Conservation (phyloP, 169 alveolate genomes). For the Cryptosporidium andersoni region DNA sequence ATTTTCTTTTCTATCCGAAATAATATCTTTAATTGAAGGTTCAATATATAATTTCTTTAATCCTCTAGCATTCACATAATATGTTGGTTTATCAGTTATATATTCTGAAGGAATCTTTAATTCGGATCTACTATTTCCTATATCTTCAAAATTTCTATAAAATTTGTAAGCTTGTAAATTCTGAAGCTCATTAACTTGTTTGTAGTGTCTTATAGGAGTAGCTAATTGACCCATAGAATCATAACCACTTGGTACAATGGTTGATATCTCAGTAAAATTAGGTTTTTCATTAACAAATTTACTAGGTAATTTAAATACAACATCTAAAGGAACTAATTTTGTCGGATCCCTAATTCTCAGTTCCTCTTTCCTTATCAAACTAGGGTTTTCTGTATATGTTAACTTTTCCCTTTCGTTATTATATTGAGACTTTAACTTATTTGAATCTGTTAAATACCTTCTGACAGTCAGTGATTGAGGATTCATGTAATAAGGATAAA, state of each 20-base stretch:
- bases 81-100: not conserved
- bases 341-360: not conserved
- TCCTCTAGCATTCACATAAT: slow-evolving; percentile 30
- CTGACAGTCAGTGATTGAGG: too few species aligned
- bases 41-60: slow-evolving; percentile 6
- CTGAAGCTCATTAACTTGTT: not conserved
- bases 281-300: not conserved
- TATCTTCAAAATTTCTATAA: not conserved
- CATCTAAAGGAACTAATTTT: slow-evolving; percentile 20
- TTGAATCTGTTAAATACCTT: too few species aligned
- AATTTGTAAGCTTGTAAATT: not conserved
- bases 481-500: not conserved
- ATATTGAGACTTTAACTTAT: too few species aligned
- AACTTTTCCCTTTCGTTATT: too few species aligned
- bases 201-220: not conserved
- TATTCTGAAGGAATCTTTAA: not conserved
- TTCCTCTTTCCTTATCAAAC: too few species aligned
- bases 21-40: not conserved
- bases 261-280: not conserved
- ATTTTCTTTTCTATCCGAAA: not conserved
- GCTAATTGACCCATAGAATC: slow-evolving; percentile 5
- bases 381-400: too few species aligned
- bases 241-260: slow-evolving; percentile 6
- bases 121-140: not conserved
- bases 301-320: slow-evolving; percentile 2